Percentiles rank a stretch among this genome's conserved stretches.
These are phyloP conservation scores for Microdochium trichocladiopsis DNA, from an alignment of 2,329 filamentous ascomycete species.

Conservation along the genomic window DNA sequence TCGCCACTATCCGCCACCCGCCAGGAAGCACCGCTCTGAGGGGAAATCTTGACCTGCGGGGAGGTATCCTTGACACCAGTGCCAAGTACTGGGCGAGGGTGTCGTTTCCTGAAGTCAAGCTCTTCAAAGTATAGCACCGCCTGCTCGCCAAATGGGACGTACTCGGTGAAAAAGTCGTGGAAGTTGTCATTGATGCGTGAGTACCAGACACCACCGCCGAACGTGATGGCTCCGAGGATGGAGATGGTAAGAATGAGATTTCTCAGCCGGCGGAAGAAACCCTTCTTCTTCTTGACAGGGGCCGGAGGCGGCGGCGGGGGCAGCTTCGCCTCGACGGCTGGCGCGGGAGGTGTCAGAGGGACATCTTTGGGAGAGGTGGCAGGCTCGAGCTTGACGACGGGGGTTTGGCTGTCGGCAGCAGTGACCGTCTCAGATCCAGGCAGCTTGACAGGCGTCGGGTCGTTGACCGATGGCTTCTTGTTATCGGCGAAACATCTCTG, in stretches of 20 bases:
- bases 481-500: slow-evolving; percentile 52
- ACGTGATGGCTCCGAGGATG: slow-evolving; percentile 69
- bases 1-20: slow-evolving; percentile 60
- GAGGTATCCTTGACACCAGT: slow-evolving; percentile 52
- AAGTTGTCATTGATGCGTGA: slow-evolving; percentile 94
- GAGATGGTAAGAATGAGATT: slow-evolving; percentile 72
- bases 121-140: slow-evolving; percentile 94
- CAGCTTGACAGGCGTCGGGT: slow-evolving; percentile 42
- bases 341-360: slow-evolving; percentile 30
- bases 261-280: slow-evolving; percentile 64
- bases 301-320: slow-evolving; percentile 26
- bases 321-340: slow-evolving; percentile 23
- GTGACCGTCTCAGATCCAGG: slow-evolving; percentile 47
- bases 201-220: slow-evolving; percentile 85
- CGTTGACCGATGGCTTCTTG: slow-evolving; percentile 40
- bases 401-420: slow-evolving; percentile 34
- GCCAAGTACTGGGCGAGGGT: slow-evolving; percentile 44
- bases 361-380: slow-evolving; percentile 28
- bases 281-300: slow-evolving; percentile 51
- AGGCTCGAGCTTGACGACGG: slow-evolving; percentile 23
- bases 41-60: slow-evolving; percentile 73
- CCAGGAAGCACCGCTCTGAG: slow-evolving; percentile 80
- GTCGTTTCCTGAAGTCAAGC: slow-evolving; percentile 82
- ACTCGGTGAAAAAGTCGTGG: slow-evolving; percentile 99
- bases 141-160: slow-evolving; percentile 89